Conservation (phyloP, 2,329 filamentous ascomycete species). For the Allantophomopsis lycopodina region DNA sequence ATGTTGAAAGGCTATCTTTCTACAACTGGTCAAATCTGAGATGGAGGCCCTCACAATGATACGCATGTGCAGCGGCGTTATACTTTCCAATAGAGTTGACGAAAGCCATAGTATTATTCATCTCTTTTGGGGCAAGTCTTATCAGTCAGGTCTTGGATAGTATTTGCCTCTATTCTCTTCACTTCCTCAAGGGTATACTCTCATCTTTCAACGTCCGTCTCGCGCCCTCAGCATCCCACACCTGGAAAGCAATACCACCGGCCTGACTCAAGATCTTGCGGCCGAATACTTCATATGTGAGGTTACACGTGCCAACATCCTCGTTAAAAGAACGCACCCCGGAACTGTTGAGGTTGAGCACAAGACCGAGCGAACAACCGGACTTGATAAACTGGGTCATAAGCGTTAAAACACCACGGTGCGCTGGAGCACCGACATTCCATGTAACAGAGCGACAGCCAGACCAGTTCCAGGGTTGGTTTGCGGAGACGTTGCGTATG, state of each 20-base stretch:
- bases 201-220: slow-evolving; percentile 42
- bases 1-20: slow-evolving; percentile 48
- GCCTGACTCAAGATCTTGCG: slow-evolving; percentile 46
- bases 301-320: slow-evolving; percentile 50
- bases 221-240: slow-evolving; percentile 42
- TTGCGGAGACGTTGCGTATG: slow-evolving; percentile 33
- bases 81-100: slow-evolving; percentile 37
- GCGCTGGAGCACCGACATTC: slow-evolving; percentile 44
- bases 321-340: slow-evolving; percentile 54
- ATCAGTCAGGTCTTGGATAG: slow-evolving; percentile 39
- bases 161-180: slow-evolving; percentile 32
- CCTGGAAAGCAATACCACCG: slow-evolving; percentile 43
- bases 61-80: slow-evolving; percentile 38
- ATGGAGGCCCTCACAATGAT: slow-evolving; percentile 28
- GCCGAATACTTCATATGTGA: slow-evolving; percentile 54
- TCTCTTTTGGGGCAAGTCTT: slow-evolving; percentile 29
- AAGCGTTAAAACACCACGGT: slow-evolving; percentile 39
- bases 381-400: slow-evolving; percentile 59
- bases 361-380: slow-evolving; percentile 52
- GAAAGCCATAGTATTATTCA: slow-evolving; percentile 31
- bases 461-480: slow-evolving; percentile 42
- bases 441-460: slow-evolving; percentile 53
- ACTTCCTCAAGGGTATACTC: slow-evolving; percentile 46
- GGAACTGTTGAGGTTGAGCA: slow-evolving; percentile 47
- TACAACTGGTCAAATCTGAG: slow-evolving; percentile 42